A percentile compares a stretch with the other conserved stretches of the same genome.
Evolutionary conservation across 805 yeast genomes (phyloP).

Genomic region (Cyberlindnera mycetangii): DNA sequence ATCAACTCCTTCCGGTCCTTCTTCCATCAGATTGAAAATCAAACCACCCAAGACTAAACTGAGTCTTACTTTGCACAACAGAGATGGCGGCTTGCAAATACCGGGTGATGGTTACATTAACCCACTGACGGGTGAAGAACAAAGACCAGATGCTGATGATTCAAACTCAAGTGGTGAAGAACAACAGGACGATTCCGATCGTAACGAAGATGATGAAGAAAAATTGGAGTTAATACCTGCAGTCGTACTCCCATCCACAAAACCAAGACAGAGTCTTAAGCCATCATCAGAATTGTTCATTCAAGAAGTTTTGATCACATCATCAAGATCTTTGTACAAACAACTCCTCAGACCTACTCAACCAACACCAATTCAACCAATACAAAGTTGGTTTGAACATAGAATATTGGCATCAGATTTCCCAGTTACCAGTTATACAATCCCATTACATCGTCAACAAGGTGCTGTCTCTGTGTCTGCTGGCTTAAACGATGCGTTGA

Average conservation of each 20-base stretch:
- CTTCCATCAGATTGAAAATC: slow-evolving; percentile 12
- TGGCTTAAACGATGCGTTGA: slow-evolving; percentile 40
- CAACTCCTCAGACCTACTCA: slow-evolving; percentile 25
- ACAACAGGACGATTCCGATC: slow-evolving; percentile 9
- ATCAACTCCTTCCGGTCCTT: slow-evolving; percentile 8
- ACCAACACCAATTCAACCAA: slow-evolving; percentile 19
- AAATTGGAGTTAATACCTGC: slow-evolving; percentile 2
- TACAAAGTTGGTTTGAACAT: slow-evolving; percentile 36
- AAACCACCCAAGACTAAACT: slow-evolving; percentile 18
- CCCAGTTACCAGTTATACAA: slow-evolving; percentile 37
- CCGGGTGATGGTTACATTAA: slow-evolving; percentile 10
- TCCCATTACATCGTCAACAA: slow-evolving; percentile 46
- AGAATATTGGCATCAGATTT: slow-evolving; percentile 35
- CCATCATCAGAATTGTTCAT: slow-evolving; percentile 26
- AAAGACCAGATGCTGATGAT: slow-evolving; percentile 3
- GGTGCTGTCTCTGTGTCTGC: slow-evolving; percentile 45
- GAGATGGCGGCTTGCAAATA: slow-evolving; percentile 9
- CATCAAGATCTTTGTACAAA: slow-evolving; percentile 30
- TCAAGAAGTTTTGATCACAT: slow-evolving; percentile 29
- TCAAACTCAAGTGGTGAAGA: slow-evolving; percentile 8
- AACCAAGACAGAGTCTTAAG: slow-evolving; percentile 3
- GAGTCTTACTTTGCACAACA: slow-evolving; percentile 13
- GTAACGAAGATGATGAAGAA: slow-evolving; percentile 2
- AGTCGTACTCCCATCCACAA: slow-evolving; percentile 12
- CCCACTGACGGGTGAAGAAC: slow-evolving; percentile 12